Percentiles rank a stretch among this genome's conserved stretches.
These are phyloP conservation scores for Corylus heterophylla DNA, from an alignment of 306 rosid species.

Conservation along the genomic window DNA sequence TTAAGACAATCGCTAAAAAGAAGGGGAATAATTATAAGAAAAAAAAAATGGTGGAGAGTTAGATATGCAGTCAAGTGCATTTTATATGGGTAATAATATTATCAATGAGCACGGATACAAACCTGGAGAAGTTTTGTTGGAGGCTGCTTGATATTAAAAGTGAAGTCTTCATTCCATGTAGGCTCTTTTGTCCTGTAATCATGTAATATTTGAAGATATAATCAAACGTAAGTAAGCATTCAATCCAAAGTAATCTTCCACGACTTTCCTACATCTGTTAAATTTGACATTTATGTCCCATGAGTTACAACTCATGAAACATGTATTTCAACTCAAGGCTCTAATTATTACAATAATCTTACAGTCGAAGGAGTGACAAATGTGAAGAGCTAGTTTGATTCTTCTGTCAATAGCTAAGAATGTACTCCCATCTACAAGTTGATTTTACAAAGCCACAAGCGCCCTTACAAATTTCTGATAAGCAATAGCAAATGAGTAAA, in stretches of 20 bases:
- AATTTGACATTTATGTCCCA: neutral
- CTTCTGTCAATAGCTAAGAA: neutral
- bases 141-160: constrained; percentile 66
- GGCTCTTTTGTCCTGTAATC: constrained; percentile 74
- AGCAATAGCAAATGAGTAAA: neutral
- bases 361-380: neutral
- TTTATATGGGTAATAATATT: neutral
- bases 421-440: neutral
- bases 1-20: neutral
- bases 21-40: neutral
- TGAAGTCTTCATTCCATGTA: constrained; percentile 86
- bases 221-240: constrained; percentile 9
- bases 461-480: neutral
- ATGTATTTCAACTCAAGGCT: constrained; percentile 12
- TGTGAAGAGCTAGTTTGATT: neutral
- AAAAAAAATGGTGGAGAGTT: neutral
- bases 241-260: constrained; percentile 7
- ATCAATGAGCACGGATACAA: constrained; percentile 34
- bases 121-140: constrained; percentile 73
- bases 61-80: constrained; percentile 23
- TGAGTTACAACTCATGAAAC: constrained; percentile 17
- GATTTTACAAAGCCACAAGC: neutral
- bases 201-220: constrained; percentile 28
- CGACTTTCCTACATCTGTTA: neutral
- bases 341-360: constrained; percentile 10